Evolutionary conservation across 139 green algal genomes (phyloP), one percentile per base, ranked within the genome.

Genomic region (Klebsormidium nitens): DNA sequence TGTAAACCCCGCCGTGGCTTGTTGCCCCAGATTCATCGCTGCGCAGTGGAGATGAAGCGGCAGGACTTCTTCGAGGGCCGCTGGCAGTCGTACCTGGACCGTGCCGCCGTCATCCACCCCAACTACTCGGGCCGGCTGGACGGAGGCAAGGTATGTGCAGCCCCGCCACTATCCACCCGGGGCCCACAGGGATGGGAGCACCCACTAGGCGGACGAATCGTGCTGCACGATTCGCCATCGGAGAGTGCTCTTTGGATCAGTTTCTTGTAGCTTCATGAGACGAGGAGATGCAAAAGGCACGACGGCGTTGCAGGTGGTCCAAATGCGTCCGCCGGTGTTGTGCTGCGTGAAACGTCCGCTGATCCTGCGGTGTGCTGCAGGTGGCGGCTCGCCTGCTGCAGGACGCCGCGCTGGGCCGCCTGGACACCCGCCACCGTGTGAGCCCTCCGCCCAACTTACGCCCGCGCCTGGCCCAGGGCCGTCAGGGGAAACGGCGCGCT

Each of bases 71-170:
- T 89, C 17, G 61, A 74, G 2, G 83, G 86, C 17, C 71, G 79
- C 52, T 91, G 86, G 86, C 59, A 34, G 2, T 66, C 81, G 3
- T 91, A 89, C 77, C 72, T 91, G 36, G 23, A 62, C n/a, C 64
- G 66, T 8, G 86, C 86, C 1, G 36, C 65, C 17, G 31, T 28
- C 17, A 63, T 86, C 23, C 56, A 56, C 5, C 62, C 75, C 1
- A 36, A 8, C 32, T 90, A 86, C 68, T 73, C 32, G 17, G 67
- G 50, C 2, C 23, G 58, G 39, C 40, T 80, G 4, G 29, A 77
- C 17, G 73, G 66, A 29, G 73, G 55, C 11, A 19, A 63, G 40
- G 38, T 59, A 5, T 44, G 38, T 59, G 26, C 55, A 63, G 17
- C 17, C n/a, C n/a, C 14, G 55, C 23, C n/a, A 26, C n/a, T 14